phyloP scores from a whole-genome alignment of 768 basidiomycete species.

The Podaxis sp. region DNA sequence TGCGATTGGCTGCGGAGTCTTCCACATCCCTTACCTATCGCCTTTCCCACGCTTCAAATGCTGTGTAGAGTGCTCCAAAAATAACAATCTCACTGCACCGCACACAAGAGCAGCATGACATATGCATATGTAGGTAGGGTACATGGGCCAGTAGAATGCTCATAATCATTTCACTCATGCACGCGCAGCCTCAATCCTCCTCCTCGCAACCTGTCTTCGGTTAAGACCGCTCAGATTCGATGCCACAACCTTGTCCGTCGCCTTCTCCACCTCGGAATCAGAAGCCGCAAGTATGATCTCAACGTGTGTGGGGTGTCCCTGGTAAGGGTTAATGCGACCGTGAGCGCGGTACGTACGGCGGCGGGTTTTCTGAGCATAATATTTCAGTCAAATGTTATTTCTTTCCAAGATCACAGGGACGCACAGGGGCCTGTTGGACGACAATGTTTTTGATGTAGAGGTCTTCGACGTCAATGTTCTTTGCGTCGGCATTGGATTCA shows the following conservation, averaged over 20 bases:
- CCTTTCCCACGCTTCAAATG: constrained; percentile 12
- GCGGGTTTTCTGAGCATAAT: constrained; percentile 80
- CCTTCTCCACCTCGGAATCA: constrained; percentile 86
- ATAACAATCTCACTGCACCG: background rate
- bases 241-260: constrained; percentile 71
- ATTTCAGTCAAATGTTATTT: constrained; percentile 3
- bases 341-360: constrained; percentile 99
- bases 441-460: constrained; percentile 95
- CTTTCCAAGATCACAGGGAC: constrained; percentile 28
- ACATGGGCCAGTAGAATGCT: background rate
- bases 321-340: constrained; percentile 98
- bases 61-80: constrained; percentile 7
- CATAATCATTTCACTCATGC: constrained; percentile 30
- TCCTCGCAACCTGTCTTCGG: constrained; percentile 84
- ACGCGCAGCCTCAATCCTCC: constrained; percentile 83
- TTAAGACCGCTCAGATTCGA: constrained; percentile 66
- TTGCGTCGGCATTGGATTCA: constrained; percentile 97
- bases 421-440: constrained; percentile 96
- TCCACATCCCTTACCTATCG: background rate
- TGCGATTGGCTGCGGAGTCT: constrained; percentile 2
- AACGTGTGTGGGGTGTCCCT: constrained; percentile 96
- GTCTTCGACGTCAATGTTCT: constrained; percentile 91
- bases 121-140: background rate
- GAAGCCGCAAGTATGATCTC: constrained; percentile 87
- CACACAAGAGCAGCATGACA: background rate